phyloP scores from a whole-genome alignment of 2,329 filamentous ascomycete species.

The Tympanopsis confertula region DNA sequence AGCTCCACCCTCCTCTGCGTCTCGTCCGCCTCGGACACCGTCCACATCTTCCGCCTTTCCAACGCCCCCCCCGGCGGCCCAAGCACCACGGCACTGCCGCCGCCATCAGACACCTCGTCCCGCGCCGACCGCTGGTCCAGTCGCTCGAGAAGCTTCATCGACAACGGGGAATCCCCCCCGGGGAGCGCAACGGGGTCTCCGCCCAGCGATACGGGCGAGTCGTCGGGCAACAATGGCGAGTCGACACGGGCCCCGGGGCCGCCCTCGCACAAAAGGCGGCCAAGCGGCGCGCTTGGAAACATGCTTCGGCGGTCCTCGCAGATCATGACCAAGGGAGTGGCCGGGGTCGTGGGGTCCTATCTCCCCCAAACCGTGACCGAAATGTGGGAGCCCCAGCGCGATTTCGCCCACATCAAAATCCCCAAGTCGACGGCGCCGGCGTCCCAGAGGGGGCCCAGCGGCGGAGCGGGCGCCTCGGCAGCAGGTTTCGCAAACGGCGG shows the following conservation, averaged over 20 bases:
- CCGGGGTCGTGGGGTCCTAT: conserved; percentile 81
- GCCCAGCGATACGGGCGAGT: conserved; percentile 33
- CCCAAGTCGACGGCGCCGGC: conserved; percentile 41
- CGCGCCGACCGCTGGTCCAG: conserved; percentile 39
- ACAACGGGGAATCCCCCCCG: conserved; percentile 42
- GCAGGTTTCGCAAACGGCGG: conserved; percentile 33
- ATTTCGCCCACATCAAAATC: conserved; percentile 94
- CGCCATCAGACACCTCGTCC: conserved; percentile 26
- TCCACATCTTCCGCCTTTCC: conserved; percentile 84
- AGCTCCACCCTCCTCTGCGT: conserved; percentile 88
- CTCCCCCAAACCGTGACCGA: conserved; percentile 87
- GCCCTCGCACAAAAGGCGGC: conserved; percentile 25
- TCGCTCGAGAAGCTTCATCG: conserved; percentile 30
- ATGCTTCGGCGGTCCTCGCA: conserved; percentile 91
- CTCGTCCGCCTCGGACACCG: conserved; percentile 88
- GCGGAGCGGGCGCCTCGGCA: conserved; percentile 14
- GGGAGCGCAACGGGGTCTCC: conserved; percentile 29
- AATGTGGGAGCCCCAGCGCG: conserved; percentile 90
- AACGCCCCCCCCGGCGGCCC: conserved; percentile 27
- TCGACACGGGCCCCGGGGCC: conserved; percentile 11
- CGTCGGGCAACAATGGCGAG: conserved; percentile 14
- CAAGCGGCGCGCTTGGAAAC: conserved; percentile 73
- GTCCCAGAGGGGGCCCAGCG: conserved; percentile 12
- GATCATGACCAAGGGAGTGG: conserved; percentile 79
- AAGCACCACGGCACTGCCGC: conserved; percentile 19